phyloP scores from a whole-genome alignment of 202 grass and related monocot genomes.

The Zoysia matrella region DNA sequence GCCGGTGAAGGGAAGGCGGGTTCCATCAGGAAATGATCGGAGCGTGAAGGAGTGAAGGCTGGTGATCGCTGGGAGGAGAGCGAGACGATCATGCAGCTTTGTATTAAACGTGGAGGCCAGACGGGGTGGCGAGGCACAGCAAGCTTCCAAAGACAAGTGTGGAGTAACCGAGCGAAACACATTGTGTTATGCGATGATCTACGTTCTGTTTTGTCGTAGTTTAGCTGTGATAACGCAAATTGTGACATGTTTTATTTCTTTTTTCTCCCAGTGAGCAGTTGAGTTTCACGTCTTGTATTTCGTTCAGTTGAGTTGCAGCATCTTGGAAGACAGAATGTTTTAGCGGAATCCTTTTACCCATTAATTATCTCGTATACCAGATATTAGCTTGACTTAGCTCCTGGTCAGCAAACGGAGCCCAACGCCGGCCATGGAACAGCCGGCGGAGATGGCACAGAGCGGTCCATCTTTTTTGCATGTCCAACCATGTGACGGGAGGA shows the following conservation, averaged over 20 bases:
- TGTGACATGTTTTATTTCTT: neutral
- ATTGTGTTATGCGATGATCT: neutral
- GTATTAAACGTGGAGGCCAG: neutral
- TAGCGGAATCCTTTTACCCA: too few relatives aligned
- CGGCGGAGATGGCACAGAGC: too few relatives aligned
- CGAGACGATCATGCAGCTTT: neutral
- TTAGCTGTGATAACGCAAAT: too few relatives aligned
- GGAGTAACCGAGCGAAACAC: neutral
- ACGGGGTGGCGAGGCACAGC: neutral
- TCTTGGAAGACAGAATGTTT: too few relatives aligned
- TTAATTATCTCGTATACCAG: too few relatives aligned
- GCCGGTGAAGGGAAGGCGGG: constrained; percentile 23
- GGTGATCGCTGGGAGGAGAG: neutral
- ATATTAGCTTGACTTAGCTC: too few relatives aligned
- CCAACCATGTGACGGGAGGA: too few relatives aligned
- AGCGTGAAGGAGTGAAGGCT: neutral
- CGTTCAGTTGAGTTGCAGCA: neutral
- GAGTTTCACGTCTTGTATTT: neutral
- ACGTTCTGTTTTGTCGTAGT: neutral
- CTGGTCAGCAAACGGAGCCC: too few relatives aligned
- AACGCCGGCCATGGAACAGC: too few relatives aligned
- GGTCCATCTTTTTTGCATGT: too few relatives aligned
- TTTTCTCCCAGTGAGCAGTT: too few relatives aligned
- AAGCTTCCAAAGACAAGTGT: neutral
- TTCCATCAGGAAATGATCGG: constrained; percentile 46